Base-by-base conservation (phyloP, 1,139 yeast species). In the Candida frijolesensis region DNA sequence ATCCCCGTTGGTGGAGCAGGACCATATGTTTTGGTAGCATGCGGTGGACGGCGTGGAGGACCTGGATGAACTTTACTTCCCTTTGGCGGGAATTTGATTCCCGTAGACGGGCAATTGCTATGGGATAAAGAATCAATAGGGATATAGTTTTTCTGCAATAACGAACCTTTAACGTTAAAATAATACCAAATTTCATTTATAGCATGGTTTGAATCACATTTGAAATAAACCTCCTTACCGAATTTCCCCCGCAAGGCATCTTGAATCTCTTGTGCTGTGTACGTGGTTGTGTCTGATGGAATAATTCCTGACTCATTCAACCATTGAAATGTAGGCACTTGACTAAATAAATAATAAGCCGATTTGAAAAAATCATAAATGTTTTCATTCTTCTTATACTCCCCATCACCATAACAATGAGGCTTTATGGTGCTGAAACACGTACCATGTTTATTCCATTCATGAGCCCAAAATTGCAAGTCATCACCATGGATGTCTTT, bases 391-490 rank as follows among this genome's bases (percentile, higher is more conserved):
- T 34, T 44, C 11, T 15, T 34, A 15, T 14, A 35, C 29, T 55
- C 55, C 16, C 53, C 52, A 19, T 19, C 52, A 4, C 48, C 25
- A 64, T 89, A 90, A 64, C 98, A 94, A 1, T 65, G 57, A 2
- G 96, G 90, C 49, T 79, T 79, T 47, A 92, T 74, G 0, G 97
- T 91, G 37, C 84, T 80, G 72, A 92, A 84, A 67, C 98, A 94
- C 0, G 97, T 91, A 4, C 94, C 98, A 63, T 94, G 99, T 67
- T 94, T 94, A 72, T 92, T 92, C 76, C 82, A 94, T 68, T 94
- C 99, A 66, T 94, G 98, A 29, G 83, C 77, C 98, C 99, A 94
- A 50, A 94, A 74, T 19, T 79, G 70, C 54, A 84, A 89, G 64
- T 91, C 97, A 30, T 48, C 52, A 1, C 95, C 94, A 52, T 83